Evolutionary conservation across 2,329 filamentous ascomycete genomes (phyloP), one percentile per base, ranked within the genome.

Genomic region (Penicillium sp.): DNA sequence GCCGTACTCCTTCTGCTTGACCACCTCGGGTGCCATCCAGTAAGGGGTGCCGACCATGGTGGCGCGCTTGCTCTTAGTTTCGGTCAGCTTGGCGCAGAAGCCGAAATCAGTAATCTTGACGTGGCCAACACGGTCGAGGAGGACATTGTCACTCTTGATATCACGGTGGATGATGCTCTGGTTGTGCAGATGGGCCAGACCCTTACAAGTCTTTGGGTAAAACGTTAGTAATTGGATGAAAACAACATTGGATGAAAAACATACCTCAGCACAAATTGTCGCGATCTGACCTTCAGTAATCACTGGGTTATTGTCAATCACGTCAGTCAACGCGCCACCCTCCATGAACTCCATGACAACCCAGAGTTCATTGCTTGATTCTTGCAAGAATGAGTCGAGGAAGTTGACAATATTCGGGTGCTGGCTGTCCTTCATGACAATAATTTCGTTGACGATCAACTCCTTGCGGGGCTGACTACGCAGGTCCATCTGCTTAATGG

Each of bases 321-420:
- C 92, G 80, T 99, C 94, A 1, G 94, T 99, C 74, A 99, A 79
- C 60, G 94, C 90, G 78, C 94, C 94, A 67, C 94, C 94, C 78
- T 99, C 94, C 94, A 99, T 99, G 70, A 92, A 99, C 78, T 99
- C 94, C 94, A 99, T 96, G 50, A 99, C 93, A 11, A 99, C 92
- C 94, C 94, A 99, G n/a, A 99, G 83, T 74, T 99, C 94, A 53
- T 89, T 85, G 68, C 90, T 92, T 74, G 94, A 93, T 74, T 97
- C 96, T 69, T 94, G 90, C 70, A 99, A 79, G 81, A 97, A 99
- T 4, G 93, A 92, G 67, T 99, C 94, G 34, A 99, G 80, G 78
- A 96, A 99, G 78, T 99, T 99, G 76, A 99, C 94, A 79, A 99
- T 99, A 76, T 99, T 99, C 59, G 89, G 88, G 75, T 99, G 94